These are phyloP conservation scores for Pulicaria dysenterica DNA, from an alignment of 129 eudicot species.

Conservation along the genomic window DNA sequence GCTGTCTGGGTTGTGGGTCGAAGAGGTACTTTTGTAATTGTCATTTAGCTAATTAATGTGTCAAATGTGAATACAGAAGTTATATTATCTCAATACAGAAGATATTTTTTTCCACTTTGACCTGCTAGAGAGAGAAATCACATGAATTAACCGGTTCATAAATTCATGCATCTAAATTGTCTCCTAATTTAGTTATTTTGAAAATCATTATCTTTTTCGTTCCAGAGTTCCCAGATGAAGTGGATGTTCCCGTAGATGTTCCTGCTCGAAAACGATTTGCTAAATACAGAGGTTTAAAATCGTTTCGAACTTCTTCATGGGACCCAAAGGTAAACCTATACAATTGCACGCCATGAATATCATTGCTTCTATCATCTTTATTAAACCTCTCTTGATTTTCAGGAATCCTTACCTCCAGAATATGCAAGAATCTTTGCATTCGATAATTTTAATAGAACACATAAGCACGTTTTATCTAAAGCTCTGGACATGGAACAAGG, in stretches of 20 bases:
- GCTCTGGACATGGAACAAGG: slow-evolving; percentile 67
- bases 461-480: slow-evolving; percentile 78
- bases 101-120: no score
- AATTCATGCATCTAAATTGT: neutral
- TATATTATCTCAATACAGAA: no score
- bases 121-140: no score
- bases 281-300: slow-evolving; percentile 91
- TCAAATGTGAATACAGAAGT: no score
- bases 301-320: slow-evolving; percentile 92
- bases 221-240: slow-evolving; percentile 97
- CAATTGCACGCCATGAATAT: neutral
- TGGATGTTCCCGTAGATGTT: slow-evolving; percentile 86
- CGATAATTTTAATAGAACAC: slow-evolving; percentile 80
- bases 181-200: neutral
- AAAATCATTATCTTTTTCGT: slow-evolving; percentile 9
- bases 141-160: neutral
- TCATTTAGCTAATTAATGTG: no score
- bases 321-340: slow-evolving; percentile 71
- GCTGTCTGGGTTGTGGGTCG: neutral
- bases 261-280: slow-evolving; percentile 96
- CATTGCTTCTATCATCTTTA: neutral
- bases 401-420: slow-evolving; percentile 94
- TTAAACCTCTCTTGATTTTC: slow-evolving; percentile 11
- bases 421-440: slow-evolving; percentile 83
- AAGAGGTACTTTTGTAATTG: no score